These are phyloP conservation scores for Pichiaceae sp. DNA, from an alignment of 1,139 yeast species.

Conservation along the genomic window DNA sequence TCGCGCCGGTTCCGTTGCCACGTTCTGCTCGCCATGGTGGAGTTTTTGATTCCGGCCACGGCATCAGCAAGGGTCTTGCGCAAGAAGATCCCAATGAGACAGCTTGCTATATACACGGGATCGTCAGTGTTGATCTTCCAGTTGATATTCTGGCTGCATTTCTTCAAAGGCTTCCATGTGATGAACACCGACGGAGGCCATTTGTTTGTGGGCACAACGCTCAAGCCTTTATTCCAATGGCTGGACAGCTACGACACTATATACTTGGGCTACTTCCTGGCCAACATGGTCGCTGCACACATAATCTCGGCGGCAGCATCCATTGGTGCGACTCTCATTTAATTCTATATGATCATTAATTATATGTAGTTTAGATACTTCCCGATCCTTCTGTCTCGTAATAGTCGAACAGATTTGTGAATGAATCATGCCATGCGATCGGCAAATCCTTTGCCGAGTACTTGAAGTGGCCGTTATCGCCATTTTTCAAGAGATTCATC, in stretches of 20 bases:
- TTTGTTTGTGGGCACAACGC: background rate
- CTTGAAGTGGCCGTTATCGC: slow-evolving; percentile 2
- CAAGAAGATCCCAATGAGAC: background rate
- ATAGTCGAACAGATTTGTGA: slow-evolving; percentile 1
- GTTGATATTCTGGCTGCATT: slow-evolving; percentile 1
- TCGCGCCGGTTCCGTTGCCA: background rate
- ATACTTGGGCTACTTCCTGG: slow-evolving; percentile 1
- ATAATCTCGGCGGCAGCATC: background rate
- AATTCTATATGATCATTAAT: background rate
- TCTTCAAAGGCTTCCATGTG: slow-evolving; percentile 3
- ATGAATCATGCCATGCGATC: slow-evolving; percentile 2
- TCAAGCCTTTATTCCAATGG: background rate
- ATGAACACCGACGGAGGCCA: slow-evolving; percentile 2
- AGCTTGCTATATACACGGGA: background rate
- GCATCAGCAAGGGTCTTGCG: background rate
- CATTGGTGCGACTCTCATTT: background rate
- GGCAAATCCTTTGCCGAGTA: slow-evolving; percentile 2
- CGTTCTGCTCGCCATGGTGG: background rate
- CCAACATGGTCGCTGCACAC: background rate
- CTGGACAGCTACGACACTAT: slow-evolving; percentile 2
- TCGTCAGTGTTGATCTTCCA: background rate
- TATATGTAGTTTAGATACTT: background rate
- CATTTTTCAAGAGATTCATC: slow-evolving; percentile 1
- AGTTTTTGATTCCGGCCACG: background rate
- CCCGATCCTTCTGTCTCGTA: slow-evolving; percentile 3